Evolutionary conservation across 2,329 filamentous ascomycete genomes (phyloP).

Genomic region (Talaromyces pinophilus): DNA sequence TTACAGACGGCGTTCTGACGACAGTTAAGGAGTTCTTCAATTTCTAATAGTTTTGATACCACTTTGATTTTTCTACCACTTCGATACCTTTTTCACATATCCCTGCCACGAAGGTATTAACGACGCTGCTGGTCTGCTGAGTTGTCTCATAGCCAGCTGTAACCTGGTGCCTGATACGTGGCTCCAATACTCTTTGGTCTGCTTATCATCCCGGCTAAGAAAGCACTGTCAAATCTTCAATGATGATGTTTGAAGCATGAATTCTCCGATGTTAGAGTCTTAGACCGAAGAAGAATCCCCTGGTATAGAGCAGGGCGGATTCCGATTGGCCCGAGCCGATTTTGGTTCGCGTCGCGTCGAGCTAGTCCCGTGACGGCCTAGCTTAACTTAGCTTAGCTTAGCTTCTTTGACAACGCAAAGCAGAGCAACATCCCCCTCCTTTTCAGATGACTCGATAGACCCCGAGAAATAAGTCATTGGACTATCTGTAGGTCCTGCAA

Average conservation of each 20-base stretch:
- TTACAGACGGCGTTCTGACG: background rate
- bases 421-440: background rate
- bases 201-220: background rate
- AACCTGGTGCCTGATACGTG: background rate
- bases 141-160: background rate
- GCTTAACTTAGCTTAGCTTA: background rate
- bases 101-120: background rate
- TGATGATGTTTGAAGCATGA: background rate
- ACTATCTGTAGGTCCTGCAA: background rate
- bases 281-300: background rate
- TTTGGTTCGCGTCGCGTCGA: conserved; percentile 17
- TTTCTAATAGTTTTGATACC: background rate
- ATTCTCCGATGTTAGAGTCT: background rate
- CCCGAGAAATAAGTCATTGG: background rate
- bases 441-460: background rate
- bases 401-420: background rate
- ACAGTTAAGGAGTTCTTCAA: background rate
- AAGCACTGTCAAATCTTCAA: background rate
- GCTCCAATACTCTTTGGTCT: background rate
- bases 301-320: background rate
- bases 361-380: conserved; percentile 8
- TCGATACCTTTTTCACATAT: background rate
- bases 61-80: background rate
- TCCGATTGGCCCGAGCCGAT: background rate
- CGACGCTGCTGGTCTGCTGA: background rate